A percentile compares a stretch with the other conserved stretches of the same genome.
Conservation (phyloP, 768 basidiomycete species). For the Hebeloma cylindrosporum region DNA sequence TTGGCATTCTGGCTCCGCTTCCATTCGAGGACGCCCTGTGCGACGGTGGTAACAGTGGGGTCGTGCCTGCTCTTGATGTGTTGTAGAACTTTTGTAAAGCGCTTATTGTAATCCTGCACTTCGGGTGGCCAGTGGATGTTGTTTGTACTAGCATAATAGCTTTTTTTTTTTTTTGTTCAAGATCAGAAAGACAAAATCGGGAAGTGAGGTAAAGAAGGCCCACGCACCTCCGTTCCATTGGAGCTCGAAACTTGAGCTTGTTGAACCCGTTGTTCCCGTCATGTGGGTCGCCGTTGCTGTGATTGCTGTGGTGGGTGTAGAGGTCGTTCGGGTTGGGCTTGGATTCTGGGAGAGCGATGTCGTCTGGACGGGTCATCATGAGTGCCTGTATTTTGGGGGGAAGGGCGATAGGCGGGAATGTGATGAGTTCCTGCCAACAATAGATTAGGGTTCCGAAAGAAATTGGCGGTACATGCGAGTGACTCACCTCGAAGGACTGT, state of each 20-base stretch:
- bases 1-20: conserved; percentile 70
- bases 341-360: conserved; percentile 62
- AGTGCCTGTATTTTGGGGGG: conserved; percentile 67
- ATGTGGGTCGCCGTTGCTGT: too few species aligned
- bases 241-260: conserved; percentile 70
- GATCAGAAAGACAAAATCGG: conserved; percentile 8
- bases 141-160: conserved; percentile 81
- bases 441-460: neutral
- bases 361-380: conserved; percentile 46
- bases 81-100: conserved; percentile 85
- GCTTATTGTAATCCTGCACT: conserved; percentile 87
- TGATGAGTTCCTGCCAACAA: conserved; percentile 75
- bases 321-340: conserved; percentile 74
- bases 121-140: conserved; percentile 85
- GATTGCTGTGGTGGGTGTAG: too few species aligned
- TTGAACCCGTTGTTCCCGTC: conserved; percentile 49
- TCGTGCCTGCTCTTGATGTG: conserved; percentile 94
- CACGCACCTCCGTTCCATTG: conserved; percentile 77
- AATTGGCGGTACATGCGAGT: neutral
- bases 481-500: conserved; percentile 90
- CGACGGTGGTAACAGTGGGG: conserved; percentile 96
- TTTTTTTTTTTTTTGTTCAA: too few species aligned
- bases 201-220: conserved; percentile 2
- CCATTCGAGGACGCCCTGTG: conserved; percentile 96
- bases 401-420: conserved; percentile 76